Conservation (phyloP, 108 stramenopile genomes). For the Hondaea fermentalgiana region DNA sequence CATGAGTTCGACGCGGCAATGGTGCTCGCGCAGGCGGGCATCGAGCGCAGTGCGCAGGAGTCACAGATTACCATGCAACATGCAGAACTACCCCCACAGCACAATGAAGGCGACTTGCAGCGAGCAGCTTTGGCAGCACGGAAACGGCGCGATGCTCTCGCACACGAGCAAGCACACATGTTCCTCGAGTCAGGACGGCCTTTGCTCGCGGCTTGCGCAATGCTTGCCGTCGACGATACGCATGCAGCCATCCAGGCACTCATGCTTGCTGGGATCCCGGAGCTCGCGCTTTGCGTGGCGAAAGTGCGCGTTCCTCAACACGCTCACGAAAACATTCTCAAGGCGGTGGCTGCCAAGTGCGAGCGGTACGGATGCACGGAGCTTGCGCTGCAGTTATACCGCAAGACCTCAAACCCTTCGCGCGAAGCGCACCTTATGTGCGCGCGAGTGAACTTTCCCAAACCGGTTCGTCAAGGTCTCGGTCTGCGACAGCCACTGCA, state of each 20-base stretch:
- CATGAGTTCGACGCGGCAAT: not conserved
- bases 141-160: not conserved
- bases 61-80: not conserved
- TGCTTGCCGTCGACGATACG: not conserved
- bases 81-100: too few species aligned
- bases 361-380: not conserved
- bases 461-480: not conserved
- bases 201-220: not conserved
- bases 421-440: not conserved
- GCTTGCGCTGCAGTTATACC: not conserved
- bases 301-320: not conserved
- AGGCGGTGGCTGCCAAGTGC: not conserved
- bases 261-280: not conserved
- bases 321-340: not conserved
- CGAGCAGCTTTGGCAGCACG: not conserved
- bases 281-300: not conserved
- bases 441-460: not conserved
- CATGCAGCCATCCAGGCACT: not conserved
- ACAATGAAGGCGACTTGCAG: too few species aligned
- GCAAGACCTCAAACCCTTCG: not conserved
- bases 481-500: not conserved
- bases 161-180: not conserved
- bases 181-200: not conserved
- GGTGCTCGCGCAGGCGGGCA: not conserved
- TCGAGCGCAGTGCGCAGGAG: not conserved